Base-by-base conservation (phyloP, 768 basidiomycete species). In the Suillus hirtellus region DNA sequence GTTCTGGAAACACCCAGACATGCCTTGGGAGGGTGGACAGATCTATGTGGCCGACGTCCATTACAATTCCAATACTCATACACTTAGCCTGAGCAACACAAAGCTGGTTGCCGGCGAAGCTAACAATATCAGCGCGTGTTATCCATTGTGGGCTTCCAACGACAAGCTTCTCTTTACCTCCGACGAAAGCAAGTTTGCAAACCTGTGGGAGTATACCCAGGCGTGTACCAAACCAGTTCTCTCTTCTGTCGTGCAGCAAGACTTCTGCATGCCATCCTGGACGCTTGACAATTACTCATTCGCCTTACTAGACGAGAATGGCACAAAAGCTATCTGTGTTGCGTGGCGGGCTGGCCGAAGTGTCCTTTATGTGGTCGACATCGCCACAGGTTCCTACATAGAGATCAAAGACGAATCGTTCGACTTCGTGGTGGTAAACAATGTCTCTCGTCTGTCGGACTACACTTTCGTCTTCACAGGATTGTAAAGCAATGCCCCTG, bases 1-100 rank as follows among this genome's bases (percentile, higher is more conserved):
- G 53, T 77, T 86, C 64, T 91, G 89, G 89, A 76, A 70, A 61
- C 85, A 86, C 43, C 86, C 86, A 0, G 79, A 85, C 66, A 86
- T 88, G 86, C 84, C 89, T 3, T 92, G 87, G 86, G 81, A 87
- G 67, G 86, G 84, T 14, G 75, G 79, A 5, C 74, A 82, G 61
- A 75, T 90, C 64, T 77, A 80, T 67, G 69, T 86, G 53, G 88
- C 82, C 0, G 74, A 81, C 12, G 72, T 87, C 19, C 17, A 72
- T 6, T 35, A 71, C 11, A 66, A 73, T 43, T 15, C 38, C 21
- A 19, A 24, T 9, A 72, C 66, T 17, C 61, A 44, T 6, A 46
- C 67, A 19, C 34, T 84, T 52, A 31, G 31, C 31, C 31, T 31
- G 31, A 31, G 31, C 4, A 31, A 31, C 31, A 31, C 31, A 4